Base-by-base conservation (phyloP, 345 rosid genomes). In the Citrus medica region DNA sequence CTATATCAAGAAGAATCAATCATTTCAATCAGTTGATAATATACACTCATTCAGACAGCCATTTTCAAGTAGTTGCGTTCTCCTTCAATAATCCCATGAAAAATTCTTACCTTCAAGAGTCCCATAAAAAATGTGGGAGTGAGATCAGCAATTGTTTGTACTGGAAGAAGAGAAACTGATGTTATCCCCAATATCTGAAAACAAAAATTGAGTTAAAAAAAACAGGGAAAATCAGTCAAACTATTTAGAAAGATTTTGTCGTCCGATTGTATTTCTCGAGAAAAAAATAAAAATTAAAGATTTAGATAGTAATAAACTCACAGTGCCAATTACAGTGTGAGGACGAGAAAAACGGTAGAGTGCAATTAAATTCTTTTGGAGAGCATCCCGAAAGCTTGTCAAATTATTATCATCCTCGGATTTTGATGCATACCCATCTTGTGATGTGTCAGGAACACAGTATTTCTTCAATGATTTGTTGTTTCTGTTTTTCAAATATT, bases 251-350 rank as follows among this genome's bases (percentile, higher is more conserved):
- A 53, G 22, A 19, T 53, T 53, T 53, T 53, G 22, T 17, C 2
- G 17, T 53, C 58, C 0, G 5, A 46, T 46, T 46, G 51, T 46
- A 12, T 46, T 46, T 46, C 51, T 46, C 51, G 17, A 14, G 22
- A 24, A 53, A 38, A 38, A 38, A 22, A 64, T 25, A 17, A 9
- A 46, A 46, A 46, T 46, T 5, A 14, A 35, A 7, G 42, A 38
- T 8, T 10, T 32, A 64, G 8, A 14, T 53, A 51, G 7, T 13
- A 6, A 9, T 17, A 3, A 59, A 80, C 85, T 85, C 42, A 80
- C 84, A 3, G 85, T 85, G 79, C 88, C 86, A 64, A 78, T 71
- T 12, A 85, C 73, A 1, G 88, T 83, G n/a, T 80, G 84, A 40
- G 88, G 88, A 61, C 88, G 85, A 27, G 81, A 80, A 69, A 85